phyloP scores from a whole-genome alignment of 148 eudicot genomes.

The Rhododendron kiyosumense region DNA sequence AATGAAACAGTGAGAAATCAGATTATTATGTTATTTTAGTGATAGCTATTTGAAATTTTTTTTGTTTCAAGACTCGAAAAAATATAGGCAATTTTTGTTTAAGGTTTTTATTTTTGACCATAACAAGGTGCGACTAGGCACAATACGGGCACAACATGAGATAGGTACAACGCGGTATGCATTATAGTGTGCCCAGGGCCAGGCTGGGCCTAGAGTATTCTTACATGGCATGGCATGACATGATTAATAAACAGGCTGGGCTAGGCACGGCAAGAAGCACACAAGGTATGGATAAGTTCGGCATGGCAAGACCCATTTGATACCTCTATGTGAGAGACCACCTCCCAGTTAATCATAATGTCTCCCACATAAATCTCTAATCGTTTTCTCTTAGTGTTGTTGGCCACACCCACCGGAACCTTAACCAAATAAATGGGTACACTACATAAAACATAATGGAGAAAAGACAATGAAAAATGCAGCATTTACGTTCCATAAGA shows the following conservation, averaged over 20 bases:
- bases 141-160: neutral
- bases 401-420: neutral
- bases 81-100: neutral
- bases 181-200: neutral
- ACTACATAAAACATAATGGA: neutral
- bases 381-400: neutral
- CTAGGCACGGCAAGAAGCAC: neutral
- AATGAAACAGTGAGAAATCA: neutral
- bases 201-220: neutral
- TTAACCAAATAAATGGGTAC: neutral
- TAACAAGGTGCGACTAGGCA: neutral
- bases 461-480: neutral
- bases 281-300: neutral
- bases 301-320: neutral
- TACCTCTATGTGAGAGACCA: neutral
- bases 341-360: neutral
- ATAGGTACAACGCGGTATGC: neutral
- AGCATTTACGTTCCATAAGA: neutral
- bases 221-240: neutral
- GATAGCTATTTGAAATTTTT: neutral
- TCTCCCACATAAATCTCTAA: neutral
- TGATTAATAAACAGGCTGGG: neutral
- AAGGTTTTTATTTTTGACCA: neutral
- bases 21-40: neutral
- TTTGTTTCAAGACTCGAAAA: neutral